These are phyloP conservation scores for Graphium sp. DNA, from an alignment of 2,329 filamentous ascomycete species.

Conservation along the genomic window DNA sequence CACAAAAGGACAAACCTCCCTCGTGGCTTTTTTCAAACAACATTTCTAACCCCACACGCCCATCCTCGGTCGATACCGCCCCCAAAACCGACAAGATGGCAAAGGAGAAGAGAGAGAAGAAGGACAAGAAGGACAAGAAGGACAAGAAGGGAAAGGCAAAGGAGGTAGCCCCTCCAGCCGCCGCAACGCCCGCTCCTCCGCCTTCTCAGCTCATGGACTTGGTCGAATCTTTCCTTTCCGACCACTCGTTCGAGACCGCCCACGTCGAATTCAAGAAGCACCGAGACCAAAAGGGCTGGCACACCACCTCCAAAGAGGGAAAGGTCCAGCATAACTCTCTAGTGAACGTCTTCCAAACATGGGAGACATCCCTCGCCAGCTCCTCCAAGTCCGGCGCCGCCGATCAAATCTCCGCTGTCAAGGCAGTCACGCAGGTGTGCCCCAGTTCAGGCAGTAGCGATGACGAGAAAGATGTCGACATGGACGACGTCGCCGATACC, in stretches of 20 bases:
- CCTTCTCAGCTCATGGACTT: slow-evolving; percentile 48
- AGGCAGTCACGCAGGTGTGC: not conserved
- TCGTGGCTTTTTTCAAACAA: slow-evolving; percentile 27
- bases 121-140: slow-evolving; percentile 10
- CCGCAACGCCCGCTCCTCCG: slow-evolving; percentile 16
- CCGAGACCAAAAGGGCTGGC: slow-evolving; percentile 33
- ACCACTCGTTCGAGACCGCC: slow-evolving; percentile 46
- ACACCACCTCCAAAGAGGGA: slow-evolving; percentile 13
- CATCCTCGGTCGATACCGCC: slow-evolving; percentile 3
- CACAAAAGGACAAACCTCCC: slow-evolving; percentile 17
- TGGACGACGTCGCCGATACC: slow-evolving; percentile 11
- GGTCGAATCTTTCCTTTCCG: slow-evolving; percentile 47
- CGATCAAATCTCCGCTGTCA: slow-evolving; percentile 8
- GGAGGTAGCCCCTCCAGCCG: slow-evolving; percentile 8
- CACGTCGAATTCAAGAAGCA: slow-evolving; percentile 48
- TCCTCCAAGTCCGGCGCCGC: slow-evolving; percentile 7
- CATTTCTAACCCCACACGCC: slow-evolving; percentile 8
- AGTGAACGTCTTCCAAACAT: slow-evolving; percentile 30
- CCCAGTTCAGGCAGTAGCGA: slow-evolving; percentile 6
- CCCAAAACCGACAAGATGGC: slow-evolving; percentile 13
- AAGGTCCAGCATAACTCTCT: slow-evolving; percentile 19
- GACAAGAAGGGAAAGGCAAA: slow-evolving; percentile 7
- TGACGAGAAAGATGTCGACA: slow-evolving; percentile 9
- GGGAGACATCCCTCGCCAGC: slow-evolving; percentile 18
- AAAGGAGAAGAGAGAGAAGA: too few relatives aligned